Evolutionary conservation across 345 rosid genomes (phyloP).

Genomic region (Citrus medica): DNA sequence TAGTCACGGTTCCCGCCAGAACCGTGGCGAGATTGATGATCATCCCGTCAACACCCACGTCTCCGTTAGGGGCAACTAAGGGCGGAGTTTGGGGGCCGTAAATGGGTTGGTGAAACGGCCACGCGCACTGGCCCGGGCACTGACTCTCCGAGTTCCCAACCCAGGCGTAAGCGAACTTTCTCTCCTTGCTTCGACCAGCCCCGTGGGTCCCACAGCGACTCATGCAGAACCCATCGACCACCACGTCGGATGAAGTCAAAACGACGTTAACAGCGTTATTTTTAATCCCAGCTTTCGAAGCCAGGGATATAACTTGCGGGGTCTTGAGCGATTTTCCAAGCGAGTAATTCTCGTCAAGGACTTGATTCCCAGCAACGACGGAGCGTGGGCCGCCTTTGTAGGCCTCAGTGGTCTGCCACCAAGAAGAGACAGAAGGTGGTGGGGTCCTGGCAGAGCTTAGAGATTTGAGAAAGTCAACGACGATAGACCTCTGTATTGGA

Average conservation of each 20-base stretch:
- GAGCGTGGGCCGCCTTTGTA: slow-evolving; percentile 41
- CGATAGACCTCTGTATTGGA: slow-evolving; percentile 39
- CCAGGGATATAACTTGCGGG: slow-evolving; percentile 34
- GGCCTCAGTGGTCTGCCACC: slow-evolving; percentile 52
- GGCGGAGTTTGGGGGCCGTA: slow-evolving; percentile 82
- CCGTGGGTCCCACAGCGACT: slow-evolving; percentile 76
- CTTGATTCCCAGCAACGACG: slow-evolving; percentile 43
- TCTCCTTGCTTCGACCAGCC: slow-evolving; percentile 4
- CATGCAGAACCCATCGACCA: slow-evolving; percentile 75
- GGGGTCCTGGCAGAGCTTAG: slow-evolving; percentile 14
- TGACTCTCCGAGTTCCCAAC: slow-evolving; percentile 67
- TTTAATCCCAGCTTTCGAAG: slow-evolving; percentile 26
- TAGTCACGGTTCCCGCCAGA: slow-evolving; percentile 73
- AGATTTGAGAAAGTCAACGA: slow-evolving; percentile 48
- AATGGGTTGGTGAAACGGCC: slow-evolving; percentile 88
- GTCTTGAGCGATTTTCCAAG: slow-evolving; percentile 48
- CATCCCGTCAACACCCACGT: slow-evolving; percentile 88
- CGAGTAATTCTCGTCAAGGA: slow-evolving; percentile 43
- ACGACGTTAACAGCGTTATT: slow-evolving; percentile 46
- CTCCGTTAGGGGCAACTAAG: slow-evolving; percentile 71
- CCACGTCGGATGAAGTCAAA: slow-evolving; percentile 64
- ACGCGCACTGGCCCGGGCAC: slow-evolving; percentile 87
- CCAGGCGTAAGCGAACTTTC: slow-evolving; percentile 56
- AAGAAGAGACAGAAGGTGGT: slow-evolving; percentile 34
- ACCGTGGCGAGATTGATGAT: slow-evolving; percentile 74